Evolutionary conservation across 768 basidiomycete species (phyloP), one percentile per base, ranked within the genome.

Genomic region (Basidioascus undulatus): DNA sequence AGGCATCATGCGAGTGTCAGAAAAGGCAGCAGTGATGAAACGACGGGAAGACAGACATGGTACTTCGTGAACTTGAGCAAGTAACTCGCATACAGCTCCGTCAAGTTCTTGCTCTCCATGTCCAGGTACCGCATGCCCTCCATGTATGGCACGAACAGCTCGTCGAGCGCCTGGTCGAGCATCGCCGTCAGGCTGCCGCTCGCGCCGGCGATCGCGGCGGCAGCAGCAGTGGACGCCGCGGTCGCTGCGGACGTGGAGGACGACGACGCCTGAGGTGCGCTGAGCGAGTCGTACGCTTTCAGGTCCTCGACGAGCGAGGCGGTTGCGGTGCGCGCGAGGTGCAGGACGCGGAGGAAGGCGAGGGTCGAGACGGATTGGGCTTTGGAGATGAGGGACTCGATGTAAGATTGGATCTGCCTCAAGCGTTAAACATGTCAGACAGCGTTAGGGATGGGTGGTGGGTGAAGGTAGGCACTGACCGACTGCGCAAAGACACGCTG

Each of bases 401-500:
- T 69, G 53, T 92, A 80, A 66, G 86, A 82, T 65, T 96, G 87
- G 47, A 98, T 86, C 89, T 94, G 53, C 10, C 13, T n/a, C n/a
- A n/a, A n/a, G 32, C 1, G 27, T 33, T 32, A 25, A 23, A 13
- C 36, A 40, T 8, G 37, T 13, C 13, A 26, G 18, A 15, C 6
- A n/a, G 13, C 8, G 23, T 8, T 21, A 3, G 42, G 20, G 7
- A 30, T 10, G n/a, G 10, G 5, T 6, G n/a, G 36, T 13, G 10
- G 32, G 8, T 20, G 11, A 32, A 41, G 42, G 30, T 37, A 46
- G 21, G 5, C 3, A 62, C 79, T 49, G 57, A 87, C 86, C 35
- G 84, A 82, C 64, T 94, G 92, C 2, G 87, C 89, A 59, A 98
- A 98, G 1, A 98, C 83, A 26, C 92, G 68, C 53, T 94, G 92